Evolutionary conservation across 2,329 filamentous ascomycete genomes (phyloP), one percentile per base, ranked within the genome.

Genomic region (Claviceps cyperi): DNA sequence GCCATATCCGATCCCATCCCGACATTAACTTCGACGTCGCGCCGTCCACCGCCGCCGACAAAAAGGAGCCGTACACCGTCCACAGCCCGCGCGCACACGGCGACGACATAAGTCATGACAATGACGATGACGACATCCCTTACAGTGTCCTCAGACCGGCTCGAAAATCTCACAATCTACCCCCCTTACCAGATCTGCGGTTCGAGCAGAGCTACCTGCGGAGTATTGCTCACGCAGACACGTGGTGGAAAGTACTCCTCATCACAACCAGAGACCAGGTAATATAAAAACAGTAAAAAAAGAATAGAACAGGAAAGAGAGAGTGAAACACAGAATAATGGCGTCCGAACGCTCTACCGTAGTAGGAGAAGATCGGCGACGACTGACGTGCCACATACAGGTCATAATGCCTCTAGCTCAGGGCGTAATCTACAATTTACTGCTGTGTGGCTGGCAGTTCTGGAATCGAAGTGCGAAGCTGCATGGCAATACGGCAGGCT

Each of bases 191-290:
- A 4, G 92, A 98, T 69, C 72, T 98, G 57, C 80, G 92, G 43
- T 97, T 97, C 69, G 92, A 98, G 70, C 92, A 98, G 76, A 96
- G 90, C 74, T 98, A 98, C 66, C 77, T 98, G 50, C 84, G 86
- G 59, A 94, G 89, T 69, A 85, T 98, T 58, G 78, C 83, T 56
- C 75, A 80, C 50, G 88, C 89, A 37, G 79, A 92, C 56, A 81
- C 80, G 22, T 90, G 83, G 81, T 83, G 84, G 71, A 80, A 80
- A 64, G 78, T 98, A 35, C 75, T 78, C 7, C 85, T 84, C 71
- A 91, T 98, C 57, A 98, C 92, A 17, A 66, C 86, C 37, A 76
- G 87, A 60, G 92, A 98, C 67, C 92, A 96, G 78, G 85, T 92
- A 71, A 47, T 24, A 41, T 11, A 11, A 32, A 21, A n/a, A 17